Conservation (phyloP, 2,329 filamentous ascomycete genomes). For the Phialophora chinensis region DNA sequence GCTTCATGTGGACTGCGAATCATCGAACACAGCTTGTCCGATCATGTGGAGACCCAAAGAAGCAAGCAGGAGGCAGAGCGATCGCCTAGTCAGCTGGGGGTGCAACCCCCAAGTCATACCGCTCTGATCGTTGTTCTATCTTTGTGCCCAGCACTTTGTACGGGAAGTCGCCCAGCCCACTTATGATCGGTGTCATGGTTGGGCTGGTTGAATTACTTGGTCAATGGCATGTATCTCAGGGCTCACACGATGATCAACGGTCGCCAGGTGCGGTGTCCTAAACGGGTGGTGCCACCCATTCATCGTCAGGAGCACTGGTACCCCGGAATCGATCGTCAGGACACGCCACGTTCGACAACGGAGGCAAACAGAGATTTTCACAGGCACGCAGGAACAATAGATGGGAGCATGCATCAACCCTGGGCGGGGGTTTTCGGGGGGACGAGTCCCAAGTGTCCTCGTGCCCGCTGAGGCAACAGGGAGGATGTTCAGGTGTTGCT, state of each 20-base stretch:
- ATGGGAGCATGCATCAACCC: conserved; percentile 9
- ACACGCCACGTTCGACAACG: conserved; percentile 27
- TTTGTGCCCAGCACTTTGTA: conserved; percentile 16
- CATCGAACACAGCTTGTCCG: background rate
- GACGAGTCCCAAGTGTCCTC: background rate
- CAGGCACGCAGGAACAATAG: conserved; percentile 16
- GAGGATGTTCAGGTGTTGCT: conserved; percentile 8
- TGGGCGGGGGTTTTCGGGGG: conserved; percentile 2
- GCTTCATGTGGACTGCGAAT: background rate
- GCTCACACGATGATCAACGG: background rate
- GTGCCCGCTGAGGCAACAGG: background rate
- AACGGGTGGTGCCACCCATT: conserved; percentile 12
- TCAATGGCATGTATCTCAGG: background rate
- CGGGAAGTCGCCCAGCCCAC: conserved; percentile 1
- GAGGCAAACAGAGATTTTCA: conserved; percentile 19
- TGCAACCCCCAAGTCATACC: conserved; percentile 1
- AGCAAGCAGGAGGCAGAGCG: conserved; percentile 1
- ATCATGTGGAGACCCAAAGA: conserved; percentile 3
- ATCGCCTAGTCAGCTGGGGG: conserved; percentile 22
- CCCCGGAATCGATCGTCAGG: conserved; percentile 18
- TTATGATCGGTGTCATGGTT: background rate
- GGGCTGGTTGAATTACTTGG: background rate
- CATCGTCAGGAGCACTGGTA: conserved; percentile 5
- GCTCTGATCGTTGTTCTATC: conserved; percentile 16
- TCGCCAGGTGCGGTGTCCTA: background rate